Percentiles rank a stretch among this genome's conserved stretches.
phyloP scores from a whole-genome alignment of 345 rosid species.

The Arabidopsis suecica region DNA sequence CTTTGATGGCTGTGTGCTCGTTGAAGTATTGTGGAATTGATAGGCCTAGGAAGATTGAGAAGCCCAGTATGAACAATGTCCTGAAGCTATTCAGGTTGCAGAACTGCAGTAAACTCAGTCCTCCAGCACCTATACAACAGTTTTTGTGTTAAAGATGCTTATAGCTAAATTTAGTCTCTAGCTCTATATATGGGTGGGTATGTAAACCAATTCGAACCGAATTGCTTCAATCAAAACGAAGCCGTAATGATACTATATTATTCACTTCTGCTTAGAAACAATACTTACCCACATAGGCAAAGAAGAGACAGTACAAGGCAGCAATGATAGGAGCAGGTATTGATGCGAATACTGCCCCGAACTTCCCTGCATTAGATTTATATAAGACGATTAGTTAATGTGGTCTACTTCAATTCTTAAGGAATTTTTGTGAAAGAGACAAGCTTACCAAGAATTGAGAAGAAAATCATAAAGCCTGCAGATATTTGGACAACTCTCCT shows the following conservation, averaged over 20 bases:
- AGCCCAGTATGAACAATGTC: constrained; percentile 74
- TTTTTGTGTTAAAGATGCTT: background rate
- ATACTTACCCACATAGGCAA: constrained; percentile 85
- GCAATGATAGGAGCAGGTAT: constrained; percentile 85
- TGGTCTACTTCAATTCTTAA: background rate
- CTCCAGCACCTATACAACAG: constrained; percentile 73
- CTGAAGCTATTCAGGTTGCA: constrained; percentile 96
- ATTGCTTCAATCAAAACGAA: background rate
- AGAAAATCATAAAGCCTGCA: constrained; percentile 98
- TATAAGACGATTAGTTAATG: background rate
- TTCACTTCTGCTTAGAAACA: background rate
- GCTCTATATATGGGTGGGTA: no score
- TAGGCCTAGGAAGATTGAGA: constrained; percentile 86
- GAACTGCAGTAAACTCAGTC: constrained; percentile 87
- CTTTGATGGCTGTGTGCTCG: constrained; percentile 79
- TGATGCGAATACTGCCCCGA: constrained; percentile 94
- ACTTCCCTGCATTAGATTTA: constrained; percentile 69
- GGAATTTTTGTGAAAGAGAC: background rate
- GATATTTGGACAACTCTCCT: constrained; percentile 95
- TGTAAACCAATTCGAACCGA: background rate
- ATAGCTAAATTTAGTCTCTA: background rate
- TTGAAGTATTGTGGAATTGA: constrained; percentile 95
- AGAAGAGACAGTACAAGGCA: constrained; percentile 85
- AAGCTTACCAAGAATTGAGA: constrained; percentile 83
- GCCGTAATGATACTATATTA: background rate